phyloP scores from a whole-genome alignment of 305 asterid species.

The Ajuga reptans region DNA sequence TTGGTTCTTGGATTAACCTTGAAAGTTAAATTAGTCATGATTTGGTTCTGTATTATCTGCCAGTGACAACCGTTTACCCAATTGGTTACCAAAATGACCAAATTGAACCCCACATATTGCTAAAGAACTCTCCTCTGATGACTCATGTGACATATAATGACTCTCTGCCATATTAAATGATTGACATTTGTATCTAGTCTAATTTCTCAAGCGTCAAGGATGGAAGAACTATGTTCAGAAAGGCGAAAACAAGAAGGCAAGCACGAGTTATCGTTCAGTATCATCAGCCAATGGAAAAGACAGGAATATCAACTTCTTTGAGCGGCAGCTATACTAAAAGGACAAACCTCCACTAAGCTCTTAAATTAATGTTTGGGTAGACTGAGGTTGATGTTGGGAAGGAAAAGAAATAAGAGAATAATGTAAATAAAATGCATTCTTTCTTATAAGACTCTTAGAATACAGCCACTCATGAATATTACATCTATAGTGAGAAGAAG shows the following conservation, averaged over 20 bases:
- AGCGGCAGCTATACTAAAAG: constrained; percentile 1
- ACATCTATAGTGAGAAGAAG: background rate
- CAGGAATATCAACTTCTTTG: background rate
- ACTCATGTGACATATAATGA: background rate
- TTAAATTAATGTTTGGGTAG: background rate
- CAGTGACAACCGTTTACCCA: background rate
- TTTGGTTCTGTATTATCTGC: background rate
- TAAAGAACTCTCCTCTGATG: background rate
- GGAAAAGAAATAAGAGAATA: too few species aligned
- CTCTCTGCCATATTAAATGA: background rate
- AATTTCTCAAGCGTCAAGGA: background rate
- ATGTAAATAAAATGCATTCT: too few species aligned
- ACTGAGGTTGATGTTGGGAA: background rate
- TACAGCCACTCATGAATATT: background rate
- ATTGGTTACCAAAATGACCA: background rate
- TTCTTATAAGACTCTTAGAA: too few species aligned
- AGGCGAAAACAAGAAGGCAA: background rate
- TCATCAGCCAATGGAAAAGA: background rate
- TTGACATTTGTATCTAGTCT: background rate
- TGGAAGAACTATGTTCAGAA: background rate
- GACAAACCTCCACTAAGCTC: background rate
- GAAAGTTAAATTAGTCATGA: background rate
- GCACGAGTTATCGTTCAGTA: background rate
- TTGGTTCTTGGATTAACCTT: too few species aligned
- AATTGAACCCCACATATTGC: background rate